Evolutionary conservation across 768 basidiomycete species (phyloP).

Genomic region (Mrakia frigida): DNA sequence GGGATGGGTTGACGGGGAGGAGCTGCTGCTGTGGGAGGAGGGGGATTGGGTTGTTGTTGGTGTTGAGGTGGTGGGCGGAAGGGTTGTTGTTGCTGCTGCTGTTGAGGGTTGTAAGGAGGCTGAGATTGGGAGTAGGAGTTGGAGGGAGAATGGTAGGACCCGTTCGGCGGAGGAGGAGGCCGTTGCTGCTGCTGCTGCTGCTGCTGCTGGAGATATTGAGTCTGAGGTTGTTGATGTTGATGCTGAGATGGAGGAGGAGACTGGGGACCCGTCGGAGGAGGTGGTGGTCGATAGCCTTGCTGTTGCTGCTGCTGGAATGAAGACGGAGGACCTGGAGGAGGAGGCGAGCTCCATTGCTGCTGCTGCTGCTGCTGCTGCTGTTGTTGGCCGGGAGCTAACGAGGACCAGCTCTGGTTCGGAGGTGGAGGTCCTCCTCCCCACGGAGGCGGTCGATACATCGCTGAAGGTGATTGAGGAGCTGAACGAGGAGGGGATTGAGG

Average conservation of each 20-base stretch:
- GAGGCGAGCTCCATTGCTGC: not conserved
- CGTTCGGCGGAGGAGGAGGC: constrained; percentile 9
- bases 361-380: not conserved
- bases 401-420: not conserved
- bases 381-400: not conserved
- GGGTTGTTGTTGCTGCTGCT: constrained; percentile 51
- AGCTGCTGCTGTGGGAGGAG: not conserved
- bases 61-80: constrained; percentile 13
- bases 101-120: constrained; percentile 18
- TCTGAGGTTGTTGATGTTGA: constrained; percentile 36
- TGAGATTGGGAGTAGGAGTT: constrained; percentile 21
- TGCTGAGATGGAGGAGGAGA: constrained; percentile 31
- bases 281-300: constrained; percentile 15
- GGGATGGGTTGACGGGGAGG: constrained; percentile 24
- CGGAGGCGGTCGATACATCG: not conserved
- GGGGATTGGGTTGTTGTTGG: constrained; percentile 10
- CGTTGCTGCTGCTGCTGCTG: not conserved
- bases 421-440: not conserved
- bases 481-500: constrained; percentile 3
- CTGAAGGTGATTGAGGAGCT: not conserved
- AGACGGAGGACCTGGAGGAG: constrained; percentile 32
- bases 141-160: constrained; percentile 5
- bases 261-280: constrained; percentile 22
- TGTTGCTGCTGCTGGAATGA: constrained; percentile 32
- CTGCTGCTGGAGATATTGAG: constrained; percentile 18